Evolutionary conservation across 345 rosid species (phyloP), one percentile per base, ranked within the genome.

Genomic region (Sisymbrium irio): DNA sequence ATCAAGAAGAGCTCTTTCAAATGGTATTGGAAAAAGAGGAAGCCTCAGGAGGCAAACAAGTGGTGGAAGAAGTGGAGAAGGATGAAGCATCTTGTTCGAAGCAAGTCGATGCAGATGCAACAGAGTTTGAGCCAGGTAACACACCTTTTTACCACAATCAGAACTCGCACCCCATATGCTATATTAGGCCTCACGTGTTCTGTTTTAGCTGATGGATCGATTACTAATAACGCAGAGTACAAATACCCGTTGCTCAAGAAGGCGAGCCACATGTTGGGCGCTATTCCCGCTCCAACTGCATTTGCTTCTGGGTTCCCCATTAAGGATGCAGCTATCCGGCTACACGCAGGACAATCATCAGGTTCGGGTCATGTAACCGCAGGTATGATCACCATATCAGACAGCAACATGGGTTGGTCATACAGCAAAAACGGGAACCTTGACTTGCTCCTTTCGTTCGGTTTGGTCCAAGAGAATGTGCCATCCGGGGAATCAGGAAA

Each of bases 231-330:
- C 74, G 74, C 85, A 92, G 98, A 80, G 80, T 13, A 74, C 62
- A 87, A 89, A 66, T 75, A 84, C 79, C 82, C 97, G 2, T 82
- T 87, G 72, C 61, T 87, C 69, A 90, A 90, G 78, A 82, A 86
- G 61, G 89, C 89, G 40, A 88, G 96, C 82, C 86, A 86, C 51
- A 85, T 90, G 96, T 62, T 92, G 82, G 85, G 93, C n/a, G 70
- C 84, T 59, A 72, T 85, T 62, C 80, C 95, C 50, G 84, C 90
- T 47, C 89, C 93, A 54, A 88, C 90, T 65, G 88, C 92, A 32
- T 81, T 82, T 81, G 89, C 92, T 39, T 87, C 89, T 0, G 94
- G 92, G 80, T 80, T 83, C 81, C 87, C 92, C 5, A 37, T 85
- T 32, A 95, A 95, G 77, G 92, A 85, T 4, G 86, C 77, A 3